A percentile compares a stretch with the other conserved stretches of the same genome.
These are phyloP conservation scores for Curvularia lunata DNA, from an alignment of 2,329 filamentous ascomycete species.

Conservation along the genomic window DNA sequence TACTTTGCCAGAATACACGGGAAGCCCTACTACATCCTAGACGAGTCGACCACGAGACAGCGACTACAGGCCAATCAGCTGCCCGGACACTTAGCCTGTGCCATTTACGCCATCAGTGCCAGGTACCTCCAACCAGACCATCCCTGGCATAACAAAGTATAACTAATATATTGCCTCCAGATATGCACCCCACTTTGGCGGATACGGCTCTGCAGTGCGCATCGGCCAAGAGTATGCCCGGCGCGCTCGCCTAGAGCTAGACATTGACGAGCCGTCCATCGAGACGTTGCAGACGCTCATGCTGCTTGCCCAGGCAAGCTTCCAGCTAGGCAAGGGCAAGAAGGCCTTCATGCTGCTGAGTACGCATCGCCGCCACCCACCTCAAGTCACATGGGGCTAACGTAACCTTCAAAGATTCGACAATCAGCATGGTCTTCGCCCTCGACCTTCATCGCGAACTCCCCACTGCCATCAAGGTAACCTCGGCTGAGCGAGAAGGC, in stretches of 20 bases:
- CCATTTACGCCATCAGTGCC: conserved; percentile 58
- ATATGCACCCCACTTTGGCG: conserved; percentile 71
- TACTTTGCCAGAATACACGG: conserved; percentile 82
- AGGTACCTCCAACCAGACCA: conserved; percentile 41
- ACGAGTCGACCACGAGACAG: conserved; percentile 77
- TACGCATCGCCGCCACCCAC: conserved; percentile 49
- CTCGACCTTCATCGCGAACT: conserved; percentile 81
- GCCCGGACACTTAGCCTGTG: conserved; percentile 57
- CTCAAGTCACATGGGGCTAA: conserved; percentile 22
- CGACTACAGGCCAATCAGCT: conserved; percentile 72
- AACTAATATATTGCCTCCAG: conserved; percentile 53
- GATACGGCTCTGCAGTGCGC: conserved; percentile 70
- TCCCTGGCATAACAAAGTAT: conserved; percentile 59
- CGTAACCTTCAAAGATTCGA: conserved; percentile 62
- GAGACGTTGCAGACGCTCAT: conserved; percentile 78
- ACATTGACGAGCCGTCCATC: conserved; percentile 80
- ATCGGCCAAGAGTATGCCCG: conserved; percentile 75
- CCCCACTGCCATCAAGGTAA: conserved; percentile 66
- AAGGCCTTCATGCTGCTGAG: conserved; percentile 87
- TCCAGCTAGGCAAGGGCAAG: conserved; percentile 78
- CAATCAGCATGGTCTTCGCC: conserved; percentile 82
- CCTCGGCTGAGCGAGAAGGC: conserved; percentile 74
- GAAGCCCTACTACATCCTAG: conserved; percentile 81
- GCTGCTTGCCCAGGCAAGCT: conserved; percentile 76
- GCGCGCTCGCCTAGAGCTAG: conserved; percentile 72